Conservation (phyloP, 257 asterid genomes). For the Rehmannia glutinosa region DNA sequence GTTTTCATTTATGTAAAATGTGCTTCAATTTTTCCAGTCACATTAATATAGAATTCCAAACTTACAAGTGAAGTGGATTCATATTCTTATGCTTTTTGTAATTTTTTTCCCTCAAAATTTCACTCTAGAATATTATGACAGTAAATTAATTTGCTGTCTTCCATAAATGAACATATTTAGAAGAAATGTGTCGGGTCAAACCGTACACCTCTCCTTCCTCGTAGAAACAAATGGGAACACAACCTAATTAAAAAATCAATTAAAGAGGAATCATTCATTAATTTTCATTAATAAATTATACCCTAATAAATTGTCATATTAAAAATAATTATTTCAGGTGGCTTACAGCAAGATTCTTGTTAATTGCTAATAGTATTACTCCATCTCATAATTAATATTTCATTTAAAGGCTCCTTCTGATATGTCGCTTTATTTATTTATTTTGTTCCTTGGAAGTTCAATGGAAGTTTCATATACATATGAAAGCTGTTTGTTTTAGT, state of each 20-base stretch:
- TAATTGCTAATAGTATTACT: background rate
- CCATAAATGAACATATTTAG: slow-evolving; percentile 14
- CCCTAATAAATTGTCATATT: background rate
- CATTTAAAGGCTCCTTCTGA: too few relatives aligned
- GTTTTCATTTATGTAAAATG: too few relatives aligned
- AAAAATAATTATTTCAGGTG: background rate
- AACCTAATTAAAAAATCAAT: background rate
- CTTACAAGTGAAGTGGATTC: background rate
- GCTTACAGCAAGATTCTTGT: slow-evolving; percentile 9
- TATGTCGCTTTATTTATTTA: too few relatives aligned
- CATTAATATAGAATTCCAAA: background rate
- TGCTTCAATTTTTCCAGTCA: too few relatives aligned
- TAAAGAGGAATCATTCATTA: background rate
- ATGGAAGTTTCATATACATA: background rate
- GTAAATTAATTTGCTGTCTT: too few relatives aligned
- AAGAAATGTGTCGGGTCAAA: slow-evolving; percentile 28
- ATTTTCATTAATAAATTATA: background rate
- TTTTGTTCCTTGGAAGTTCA: background rate
- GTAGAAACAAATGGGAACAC: slow-evolving; percentile 10
- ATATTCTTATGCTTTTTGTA: too few relatives aligned
- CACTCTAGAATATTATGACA: background rate
- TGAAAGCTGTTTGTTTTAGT: background rate
- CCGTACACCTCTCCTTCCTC: slow-evolving; percentile 37
- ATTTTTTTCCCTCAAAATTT: too few relatives aligned
- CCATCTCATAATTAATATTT: background rate